These are phyloP conservation scores for Lecanoromycetidae sp. DNA, from an alignment of 2,329 filamentous ascomycete species.

Conservation along the genomic window DNA sequence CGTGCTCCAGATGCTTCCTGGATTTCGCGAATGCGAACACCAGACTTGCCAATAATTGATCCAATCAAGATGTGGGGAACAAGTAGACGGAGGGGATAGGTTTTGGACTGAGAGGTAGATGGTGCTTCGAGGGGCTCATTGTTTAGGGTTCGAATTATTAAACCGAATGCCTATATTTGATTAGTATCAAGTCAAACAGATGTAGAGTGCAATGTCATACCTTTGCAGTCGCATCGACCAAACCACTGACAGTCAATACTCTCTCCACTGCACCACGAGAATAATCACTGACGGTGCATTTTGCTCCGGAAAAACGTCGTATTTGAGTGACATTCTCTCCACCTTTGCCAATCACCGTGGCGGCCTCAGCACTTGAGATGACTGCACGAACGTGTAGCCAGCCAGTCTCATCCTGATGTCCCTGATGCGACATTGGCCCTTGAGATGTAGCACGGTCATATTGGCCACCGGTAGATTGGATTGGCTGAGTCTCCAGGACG, in stretches of 20 bases:
- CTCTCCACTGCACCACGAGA: conserved; percentile 93
- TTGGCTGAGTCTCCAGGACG: conserved; percentile 44
- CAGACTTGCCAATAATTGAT: conserved; percentile 96
- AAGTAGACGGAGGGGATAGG: conserved; percentile 86
- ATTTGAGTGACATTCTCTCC: conserved; percentile 98
- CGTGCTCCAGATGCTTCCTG: conserved; percentile 95
- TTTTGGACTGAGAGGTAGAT: conserved; percentile 89
- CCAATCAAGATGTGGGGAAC: conserved; percentile 96
- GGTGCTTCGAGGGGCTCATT: conserved; percentile 82
- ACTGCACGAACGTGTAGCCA: conserved; percentile 97
- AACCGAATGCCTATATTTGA: conserved; percentile 67
- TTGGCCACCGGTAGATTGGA: conserved; percentile 41
- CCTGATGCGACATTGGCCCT: conserved; percentile 26
- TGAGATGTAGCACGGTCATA: conserved; percentile 38
- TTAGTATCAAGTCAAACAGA: conserved; percentile 21
- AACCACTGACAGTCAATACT: conserved; percentile 91
- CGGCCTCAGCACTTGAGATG: conserved; percentile 93
- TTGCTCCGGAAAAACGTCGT: conserved; percentile 83
- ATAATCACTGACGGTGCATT: conserved; percentile 98
- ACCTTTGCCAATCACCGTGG: conserved; percentile 95
- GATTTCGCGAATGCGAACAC: conserved; percentile 92
- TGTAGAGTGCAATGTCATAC: conserved; percentile 35
- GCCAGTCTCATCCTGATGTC: conserved; percentile 73
- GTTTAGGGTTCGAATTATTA: conserved; percentile 96
- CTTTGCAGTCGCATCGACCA: conserved; percentile 94